A percentile compares a stretch with the other conserved stretches of the same genome.
These are phyloP conservation scores for Chlorencoelia australis DNA, from an alignment of 2,329 filamentous ascomycete species.

Conservation along the genomic window DNA sequence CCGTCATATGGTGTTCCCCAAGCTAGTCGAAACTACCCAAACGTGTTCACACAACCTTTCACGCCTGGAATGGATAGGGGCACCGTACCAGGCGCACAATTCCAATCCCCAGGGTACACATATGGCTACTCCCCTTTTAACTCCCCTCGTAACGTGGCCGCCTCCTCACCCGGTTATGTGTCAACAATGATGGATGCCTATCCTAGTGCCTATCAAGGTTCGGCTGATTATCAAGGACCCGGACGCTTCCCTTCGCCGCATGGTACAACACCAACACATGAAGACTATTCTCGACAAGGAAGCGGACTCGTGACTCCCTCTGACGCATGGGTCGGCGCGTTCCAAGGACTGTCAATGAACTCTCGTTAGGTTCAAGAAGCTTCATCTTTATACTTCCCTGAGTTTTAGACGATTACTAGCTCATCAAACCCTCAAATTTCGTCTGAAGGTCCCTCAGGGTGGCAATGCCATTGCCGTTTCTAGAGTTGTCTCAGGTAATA, in stretches of 20 bases:
- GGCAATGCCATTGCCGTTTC: no score
- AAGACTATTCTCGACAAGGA: conserved; percentile 36
- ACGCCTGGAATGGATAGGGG: conserved; percentile 31
- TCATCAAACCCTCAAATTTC: background rate
- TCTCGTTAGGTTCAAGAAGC: conserved; percentile 16
- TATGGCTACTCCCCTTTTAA: conserved; percentile 36
- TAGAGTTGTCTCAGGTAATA: background rate
- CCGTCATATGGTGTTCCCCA: conserved; percentile 17
- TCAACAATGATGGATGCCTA: conserved; percentile 36
- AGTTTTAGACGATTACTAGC: background rate
- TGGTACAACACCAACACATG: conserved; percentile 28
- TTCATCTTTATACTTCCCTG: background rate
- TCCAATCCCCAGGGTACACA: conserved; percentile 31
- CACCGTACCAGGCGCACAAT: conserved; percentile 31
- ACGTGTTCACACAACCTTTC: conserved; percentile 36
- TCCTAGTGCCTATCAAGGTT: conserved; percentile 31
- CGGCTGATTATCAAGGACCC: conserved; percentile 36
- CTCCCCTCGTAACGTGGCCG: conserved; percentile 29
- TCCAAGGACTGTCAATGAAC: conserved; percentile 65
- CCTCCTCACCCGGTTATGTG: conserved; percentile 28
- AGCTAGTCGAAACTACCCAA: conserved; percentile 23
- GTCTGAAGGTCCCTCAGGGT: no score
- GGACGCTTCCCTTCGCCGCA: conserved; percentile 37
- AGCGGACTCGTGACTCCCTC: conserved; percentile 27
- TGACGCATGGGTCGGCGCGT: conserved; percentile 49